Percentiles rank a stretch among this genome's conserved stretches.
Evolutionary conservation across 345 rosid species (phyloP).

Genomic region (Turnera subulata): DNA sequence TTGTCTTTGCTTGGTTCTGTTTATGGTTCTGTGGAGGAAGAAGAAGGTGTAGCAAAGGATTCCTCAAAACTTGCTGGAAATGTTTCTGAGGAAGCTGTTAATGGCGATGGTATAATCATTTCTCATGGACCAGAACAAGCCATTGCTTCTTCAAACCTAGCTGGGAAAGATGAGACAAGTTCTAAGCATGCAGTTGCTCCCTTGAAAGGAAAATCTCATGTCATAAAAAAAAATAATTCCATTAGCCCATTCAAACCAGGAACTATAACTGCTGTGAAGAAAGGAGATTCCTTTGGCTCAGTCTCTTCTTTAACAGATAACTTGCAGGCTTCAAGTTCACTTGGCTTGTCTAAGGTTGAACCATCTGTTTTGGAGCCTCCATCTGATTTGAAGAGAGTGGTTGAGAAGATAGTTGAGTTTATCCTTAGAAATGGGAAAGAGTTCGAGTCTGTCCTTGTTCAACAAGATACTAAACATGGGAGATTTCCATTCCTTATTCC

Average conservation of each 20-base stretch:
- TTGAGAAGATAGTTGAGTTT: constrained; percentile 93
- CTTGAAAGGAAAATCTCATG: constrained; percentile 41
- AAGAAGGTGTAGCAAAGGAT: constrained; percentile 48
- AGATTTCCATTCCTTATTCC: constrained; percentile 86
- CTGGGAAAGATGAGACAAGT: constrained; percentile 30
- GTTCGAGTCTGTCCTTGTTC: constrained; percentile 76
- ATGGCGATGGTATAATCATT: constrained; percentile 23
- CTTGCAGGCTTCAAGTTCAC: constrained; percentile 30
- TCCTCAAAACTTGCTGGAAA: constrained; percentile 22
- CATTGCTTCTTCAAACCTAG: constrained; percentile 23
- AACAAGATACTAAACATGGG: constrained; percentile 75
- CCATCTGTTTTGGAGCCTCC: constrained; percentile 72
- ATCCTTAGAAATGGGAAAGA: constrained; percentile 74
- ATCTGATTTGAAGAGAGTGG: constrained; percentile 69
- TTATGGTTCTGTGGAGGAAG: constrained; percentile 85
- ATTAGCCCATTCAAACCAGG: constrained; percentile 41
- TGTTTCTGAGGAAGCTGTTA: constrained; percentile 24
- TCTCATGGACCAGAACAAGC: constrained; percentile 37
- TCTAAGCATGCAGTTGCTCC: constrained; percentile 35
- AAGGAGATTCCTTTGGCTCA: constrained; percentile 29
- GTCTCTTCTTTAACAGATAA: constrained; percentile 29
- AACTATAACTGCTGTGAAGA: constrained; percentile 36
- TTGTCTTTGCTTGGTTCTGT: constrained; percentile 80
- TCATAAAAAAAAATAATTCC: constrained; percentile 49
- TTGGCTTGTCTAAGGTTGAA: constrained; percentile 38